A percentile compares a stretch with the other conserved stretches of the same genome.
phyloP scores from a whole-genome alignment of 306 rosid genomes.

The Lathyrus aphaca region DNA sequence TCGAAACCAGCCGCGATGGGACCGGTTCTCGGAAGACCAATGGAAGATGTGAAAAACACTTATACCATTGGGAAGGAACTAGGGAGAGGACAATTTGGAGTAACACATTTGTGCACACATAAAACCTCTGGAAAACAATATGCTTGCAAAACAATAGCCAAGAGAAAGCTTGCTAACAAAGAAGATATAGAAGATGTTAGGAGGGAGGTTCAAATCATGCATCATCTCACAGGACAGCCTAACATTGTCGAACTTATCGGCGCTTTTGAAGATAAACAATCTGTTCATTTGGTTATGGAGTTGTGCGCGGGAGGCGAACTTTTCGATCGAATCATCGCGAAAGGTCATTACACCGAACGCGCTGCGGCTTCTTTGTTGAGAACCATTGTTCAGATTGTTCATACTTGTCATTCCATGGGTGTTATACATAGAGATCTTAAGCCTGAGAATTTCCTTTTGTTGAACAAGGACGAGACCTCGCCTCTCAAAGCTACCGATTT shows the following conservation, averaged over 20 bases:
- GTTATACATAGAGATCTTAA: slow-evolving; percentile 96
- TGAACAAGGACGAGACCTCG: slow-evolving; percentile 72
- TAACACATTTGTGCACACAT: slow-evolving; percentile 78
- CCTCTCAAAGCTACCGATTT: slow-evolving; percentile 97
- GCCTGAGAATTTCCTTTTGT: slow-evolving; percentile 96
- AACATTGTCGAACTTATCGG: slow-evolving; percentile 91
- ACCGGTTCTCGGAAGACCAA: slow-evolving; percentile 76
- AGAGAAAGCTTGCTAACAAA: slow-evolving; percentile 78
- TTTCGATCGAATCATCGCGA: slow-evolving; percentile 87
- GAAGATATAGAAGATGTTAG: slow-evolving; percentile 89
- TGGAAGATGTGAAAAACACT: slow-evolving; percentile 69
- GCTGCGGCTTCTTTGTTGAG: slow-evolving; percentile 84
- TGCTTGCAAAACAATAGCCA: slow-evolving; percentile 94
- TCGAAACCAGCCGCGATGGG: slow-evolving; percentile 54
- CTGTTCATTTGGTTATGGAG: slow-evolving; percentile 94
- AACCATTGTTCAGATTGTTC: slow-evolving; percentile 89
- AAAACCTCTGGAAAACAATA: slow-evolving; percentile 72
- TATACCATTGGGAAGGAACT: slow-evolving; percentile 84
- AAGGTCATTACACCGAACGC: slow-evolving; percentile 93
- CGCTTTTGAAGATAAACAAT: slow-evolving; percentile 88
- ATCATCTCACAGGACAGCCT: slow-evolving; percentile 79
- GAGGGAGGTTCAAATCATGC: slow-evolving; percentile 97
- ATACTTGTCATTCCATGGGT: slow-evolving; percentile 94
- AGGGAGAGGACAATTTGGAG: slow-evolving; percentile 94
- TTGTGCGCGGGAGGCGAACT: slow-evolving; percentile 95